Conservation (phyloP, 257 asterid genomes). For the Scutellaria minor region DNA sequence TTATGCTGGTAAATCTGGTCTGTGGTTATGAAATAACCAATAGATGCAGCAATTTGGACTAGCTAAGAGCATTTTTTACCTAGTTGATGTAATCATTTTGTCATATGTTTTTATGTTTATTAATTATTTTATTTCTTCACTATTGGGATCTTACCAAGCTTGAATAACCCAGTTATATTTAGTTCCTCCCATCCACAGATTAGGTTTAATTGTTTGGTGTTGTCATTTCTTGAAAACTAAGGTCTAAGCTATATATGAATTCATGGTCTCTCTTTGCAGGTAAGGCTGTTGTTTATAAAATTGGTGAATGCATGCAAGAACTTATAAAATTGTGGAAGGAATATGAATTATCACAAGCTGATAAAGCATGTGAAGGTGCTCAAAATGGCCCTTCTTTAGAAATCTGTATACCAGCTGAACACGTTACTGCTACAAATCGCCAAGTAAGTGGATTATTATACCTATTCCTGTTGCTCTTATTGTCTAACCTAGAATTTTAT, state of each 20-base stretch:
- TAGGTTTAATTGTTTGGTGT: constrained; percentile 5
- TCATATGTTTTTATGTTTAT: background rate
- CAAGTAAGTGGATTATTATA: constrained; percentile 59
- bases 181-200: constrained; percentile 14
- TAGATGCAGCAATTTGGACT: constrained; percentile 11
- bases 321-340: constrained; percentile 80
- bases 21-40: background rate
- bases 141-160: background rate
- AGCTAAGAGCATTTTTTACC: background rate
- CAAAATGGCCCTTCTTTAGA: constrained; percentile 86
- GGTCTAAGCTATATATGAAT: constrained; percentile 19
- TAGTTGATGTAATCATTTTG: constrained; percentile 7
- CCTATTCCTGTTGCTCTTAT: constrained; percentile 28
- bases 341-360: constrained; percentile 61
- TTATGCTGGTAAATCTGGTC: constrained; percentile 16
- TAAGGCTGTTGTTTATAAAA: constrained; percentile 75
- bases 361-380: constrained; percentile 63
- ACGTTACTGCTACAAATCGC: constrained; percentile 91
- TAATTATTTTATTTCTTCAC: background rate
- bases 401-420: constrained; percentile 93
- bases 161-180: too few species aligned
- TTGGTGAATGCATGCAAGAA: constrained; percentile 95
- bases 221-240: constrained; percentile 9
- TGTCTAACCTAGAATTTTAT: constrained; percentile 11
- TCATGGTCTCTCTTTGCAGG: constrained; percentile 50